Evolutionary conservation across 2,329 filamentous ascomycete species (phyloP), one percentile per base, ranked within the genome.

Genomic region (Beauveria medogensis): DNA sequence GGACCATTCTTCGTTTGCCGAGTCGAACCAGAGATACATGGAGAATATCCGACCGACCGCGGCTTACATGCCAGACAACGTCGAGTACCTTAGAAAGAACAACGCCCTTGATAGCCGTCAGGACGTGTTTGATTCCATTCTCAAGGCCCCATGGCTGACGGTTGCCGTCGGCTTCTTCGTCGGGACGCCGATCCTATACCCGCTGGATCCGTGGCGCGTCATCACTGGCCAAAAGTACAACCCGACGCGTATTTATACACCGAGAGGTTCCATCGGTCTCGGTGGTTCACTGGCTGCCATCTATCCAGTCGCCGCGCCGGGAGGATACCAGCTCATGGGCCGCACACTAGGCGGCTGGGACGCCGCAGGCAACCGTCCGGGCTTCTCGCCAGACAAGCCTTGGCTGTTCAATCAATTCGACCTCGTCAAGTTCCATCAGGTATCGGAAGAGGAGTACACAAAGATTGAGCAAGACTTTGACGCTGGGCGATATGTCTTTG

Each of bases 11-110:
- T 65, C 64, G 16, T 54, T 76, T 37, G 77, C 79, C 77, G 80
- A 46, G 12, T 46, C 55, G 9, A 47, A 22, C 0, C 71, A 81
- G 60, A 75, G 83, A 10, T 87, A 87, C 68, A 84, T 82, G 73
- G 79, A 80, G 37, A 84, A 81, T 3, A 80, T 83, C 62, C 76
- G 84, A 2, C 80, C 81, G 1, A 78, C 83, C 28, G 84, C 84
- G 1, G 76, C 80, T 1, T 87, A 85, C 63, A 72, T 87, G 0
- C 84, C 84, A 0, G 80, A 84, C 66, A 84, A 84, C 52, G 74
- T 86, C 37, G 76, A 80, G 1, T 87, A 84, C 56, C 62, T 74
- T 3, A 65, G 65, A 3, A 67, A 70, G 46, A 73, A 71, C 53
- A 78, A 77, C 56, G 75, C 69, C 0, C 67, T 76, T 3, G 52